These are phyloP conservation scores for Pyrus bretschneideri DNA, from an alignment of 306 rosid species.

Conservation along the genomic window DNA sequence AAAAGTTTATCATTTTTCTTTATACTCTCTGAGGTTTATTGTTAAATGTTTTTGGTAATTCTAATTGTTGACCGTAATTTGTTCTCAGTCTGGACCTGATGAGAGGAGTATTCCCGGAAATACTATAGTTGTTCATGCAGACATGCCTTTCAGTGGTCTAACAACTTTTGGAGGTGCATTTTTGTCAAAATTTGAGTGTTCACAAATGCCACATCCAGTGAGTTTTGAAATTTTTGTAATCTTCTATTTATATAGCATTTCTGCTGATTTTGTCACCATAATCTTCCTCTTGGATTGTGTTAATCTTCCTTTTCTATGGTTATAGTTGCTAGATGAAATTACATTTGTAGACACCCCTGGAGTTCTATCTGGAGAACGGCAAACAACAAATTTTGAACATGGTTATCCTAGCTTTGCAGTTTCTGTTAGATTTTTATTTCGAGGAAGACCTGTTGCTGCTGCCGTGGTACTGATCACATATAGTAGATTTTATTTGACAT, in stretches of 20 bases:
- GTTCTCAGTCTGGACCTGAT: conserved; percentile 78
- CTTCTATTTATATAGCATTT: neutral
- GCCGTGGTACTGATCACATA: conserved; percentile 50
- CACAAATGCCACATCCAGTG: conserved; percentile 96
- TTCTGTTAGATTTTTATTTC: conserved; percentile 78
- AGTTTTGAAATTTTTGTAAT: conserved; percentile 17
- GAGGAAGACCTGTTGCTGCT: conserved; percentile 91
- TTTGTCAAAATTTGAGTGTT: conserved; percentile 82
- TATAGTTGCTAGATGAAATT: conserved; percentile 68
- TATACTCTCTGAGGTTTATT: neutral
- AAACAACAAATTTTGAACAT: conserved; percentile 89
- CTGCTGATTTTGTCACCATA: neutral
- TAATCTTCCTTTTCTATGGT: neutral
- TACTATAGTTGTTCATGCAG: conserved; percentile 89
- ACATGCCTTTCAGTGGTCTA: conserved; percentile 82
- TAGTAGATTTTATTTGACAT: conserved; percentile 1
- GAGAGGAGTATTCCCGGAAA: conserved; percentile 96
- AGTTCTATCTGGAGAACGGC: conserved; percentile 75
- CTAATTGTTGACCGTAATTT: conserved; percentile 5
- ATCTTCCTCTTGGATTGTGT: neutral
- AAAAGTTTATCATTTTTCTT: neutral
- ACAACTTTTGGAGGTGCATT: conserved; percentile 87
- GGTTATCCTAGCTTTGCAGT: conserved; percentile 93
- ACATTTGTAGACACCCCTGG: conserved; percentile 96
- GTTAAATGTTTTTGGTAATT: neutral